Evolutionary conservation across 495 filamentous ascomycete species (phyloP).

Genomic region (Schizothecium vesticola): DNA sequence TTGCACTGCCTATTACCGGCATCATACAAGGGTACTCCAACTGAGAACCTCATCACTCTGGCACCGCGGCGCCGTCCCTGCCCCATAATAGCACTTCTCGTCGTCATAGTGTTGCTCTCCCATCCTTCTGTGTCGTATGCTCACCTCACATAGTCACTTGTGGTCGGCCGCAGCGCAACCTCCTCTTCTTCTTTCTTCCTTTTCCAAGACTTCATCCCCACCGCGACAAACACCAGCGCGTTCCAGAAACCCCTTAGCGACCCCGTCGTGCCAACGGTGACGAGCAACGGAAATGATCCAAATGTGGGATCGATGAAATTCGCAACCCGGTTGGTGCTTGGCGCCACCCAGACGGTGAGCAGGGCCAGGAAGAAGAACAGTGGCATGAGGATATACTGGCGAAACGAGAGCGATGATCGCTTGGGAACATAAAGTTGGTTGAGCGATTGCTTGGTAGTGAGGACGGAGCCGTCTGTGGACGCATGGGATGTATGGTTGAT

Average conservation of each 20-base stretch:
- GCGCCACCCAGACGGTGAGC: slow-evolving; percentile 42
- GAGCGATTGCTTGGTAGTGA: slow-evolving; percentile 1
- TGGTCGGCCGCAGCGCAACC: slow-evolving; percentile 3
- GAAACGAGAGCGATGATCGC: slow-evolving; percentile 36
- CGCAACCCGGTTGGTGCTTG: slow-evolving; percentile 35
- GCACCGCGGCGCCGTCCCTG: background rate
- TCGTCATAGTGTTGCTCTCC: background rate
- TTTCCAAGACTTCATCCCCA: slow-evolving; percentile 38
- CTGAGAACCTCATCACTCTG: background rate
- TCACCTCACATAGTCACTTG: background rate
- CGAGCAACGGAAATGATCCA: slow-evolving; percentile 33
- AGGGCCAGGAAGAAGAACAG: slow-evolving; percentile 44
- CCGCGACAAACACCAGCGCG: slow-evolving; percentile 39
- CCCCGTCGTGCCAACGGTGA: slow-evolving; percentile 37
- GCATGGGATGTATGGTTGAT: background rate
- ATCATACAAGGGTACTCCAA: background rate
- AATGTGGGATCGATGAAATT: slow-evolving; percentile 33
- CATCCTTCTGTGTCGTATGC: background rate
- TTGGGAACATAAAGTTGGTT: background rate
- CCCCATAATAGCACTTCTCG: too few relatives aligned
- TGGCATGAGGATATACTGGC: slow-evolving; percentile 46
- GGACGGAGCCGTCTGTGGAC: background rate
- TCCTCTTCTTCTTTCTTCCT: slow-evolving; percentile 16
- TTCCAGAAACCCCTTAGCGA: slow-evolving; percentile 48
- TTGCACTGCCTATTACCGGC: background rate